These are phyloP conservation scores for Cercospora beticola DNA, from an alignment of 2,329 filamentous ascomycete genomes.

Conservation along the genomic window DNA sequence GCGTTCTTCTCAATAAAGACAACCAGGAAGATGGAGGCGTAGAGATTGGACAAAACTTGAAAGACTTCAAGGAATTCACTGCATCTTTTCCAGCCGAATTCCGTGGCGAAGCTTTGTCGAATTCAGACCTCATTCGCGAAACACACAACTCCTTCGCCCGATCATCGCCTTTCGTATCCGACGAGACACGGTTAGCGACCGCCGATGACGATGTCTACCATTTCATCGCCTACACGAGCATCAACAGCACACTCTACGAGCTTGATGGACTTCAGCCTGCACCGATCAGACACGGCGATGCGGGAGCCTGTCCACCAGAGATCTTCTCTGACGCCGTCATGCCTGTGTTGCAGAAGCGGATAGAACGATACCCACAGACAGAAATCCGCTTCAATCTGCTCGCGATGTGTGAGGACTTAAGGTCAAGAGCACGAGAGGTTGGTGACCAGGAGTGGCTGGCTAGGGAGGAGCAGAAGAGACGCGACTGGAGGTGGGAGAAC, in stretches of 20 bases:
- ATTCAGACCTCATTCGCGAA: constrained; percentile 58
- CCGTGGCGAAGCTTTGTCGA: constrained; percentile 68
- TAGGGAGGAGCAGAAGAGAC: constrained; percentile 78
- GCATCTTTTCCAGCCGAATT: constrained; percentile 71
- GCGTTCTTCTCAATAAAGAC: constrained; percentile 81
- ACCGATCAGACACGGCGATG: constrained; percentile 79
- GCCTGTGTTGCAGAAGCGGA: constrained; percentile 78
- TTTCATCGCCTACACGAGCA: constrained; percentile 90
- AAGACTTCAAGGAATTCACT: constrained; percentile 84
- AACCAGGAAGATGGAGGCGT: constrained; percentile 49
- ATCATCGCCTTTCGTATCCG: constrained; percentile 87
- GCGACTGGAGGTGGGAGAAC: constrained; percentile 93
- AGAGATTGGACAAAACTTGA: constrained; percentile 68
- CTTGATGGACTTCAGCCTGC: constrained; percentile 91
- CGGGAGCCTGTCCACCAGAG: constrained; percentile 64
- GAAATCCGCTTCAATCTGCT: constrained; percentile 97
- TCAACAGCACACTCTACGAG: constrained; percentile 82
- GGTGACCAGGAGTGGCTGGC: constrained; percentile 78
- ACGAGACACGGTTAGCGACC: constrained; percentile 71
- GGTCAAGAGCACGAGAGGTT: constrained; percentile 73
- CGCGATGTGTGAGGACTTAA: constrained; percentile 83
- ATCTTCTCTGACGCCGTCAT: constrained; percentile 80
- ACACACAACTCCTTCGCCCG: constrained; percentile 90
- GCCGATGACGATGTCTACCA: constrained; percentile 90
- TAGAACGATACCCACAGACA: constrained; percentile 76